Evolutionary conservation across 192 early-diverging fungal species (phyloP).

Genomic region (Rhizoclosmatium globosum): DNA sequence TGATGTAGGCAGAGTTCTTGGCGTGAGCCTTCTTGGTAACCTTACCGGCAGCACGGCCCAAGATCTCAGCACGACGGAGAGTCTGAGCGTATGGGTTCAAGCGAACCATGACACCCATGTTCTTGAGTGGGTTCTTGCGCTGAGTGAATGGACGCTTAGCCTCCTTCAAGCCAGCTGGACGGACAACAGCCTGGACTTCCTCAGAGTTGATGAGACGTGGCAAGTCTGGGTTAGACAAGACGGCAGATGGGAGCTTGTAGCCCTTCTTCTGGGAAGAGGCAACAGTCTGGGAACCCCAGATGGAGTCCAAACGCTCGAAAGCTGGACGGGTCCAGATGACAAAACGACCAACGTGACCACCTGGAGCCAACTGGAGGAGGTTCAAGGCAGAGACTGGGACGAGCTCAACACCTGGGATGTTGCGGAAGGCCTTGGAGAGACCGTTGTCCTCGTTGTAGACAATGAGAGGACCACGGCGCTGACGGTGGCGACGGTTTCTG

Average conservation of each 20-base stretch:
- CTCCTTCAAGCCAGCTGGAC: conserved; percentile 78
- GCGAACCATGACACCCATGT: conserved; percentile 88
- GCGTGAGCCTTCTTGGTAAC: conserved; percentile 35
- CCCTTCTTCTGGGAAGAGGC: conserved; percentile 88
- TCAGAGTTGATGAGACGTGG: conserved; percentile 95
- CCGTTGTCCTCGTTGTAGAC: conserved; percentile 95
- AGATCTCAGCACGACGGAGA: conserved; percentile 65
- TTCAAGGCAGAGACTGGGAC: conserved; percentile 89
- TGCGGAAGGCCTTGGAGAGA: conserved; percentile 95
- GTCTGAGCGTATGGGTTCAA: conserved; percentile 97
- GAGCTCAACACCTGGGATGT: conserved; percentile 98
- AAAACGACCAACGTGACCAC: conserved; percentile 99
- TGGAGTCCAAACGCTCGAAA: conserved; percentile 89
- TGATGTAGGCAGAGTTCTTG: conserved; percentile 52
- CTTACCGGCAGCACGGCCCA: conserved; percentile 46
- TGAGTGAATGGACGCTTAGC: conserved; percentile 94
- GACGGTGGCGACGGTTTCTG: conserved; percentile 94
- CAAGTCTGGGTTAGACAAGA: conserved; percentile 95
- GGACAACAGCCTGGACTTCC: conserved; percentile 95
- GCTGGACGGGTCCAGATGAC: conserved; percentile 97
- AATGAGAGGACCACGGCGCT: conserved; percentile 96
- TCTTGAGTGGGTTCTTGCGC: conserved; percentile 99
- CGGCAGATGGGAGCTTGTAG: conserved; percentile 84
- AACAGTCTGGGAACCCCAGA: conserved; percentile 89
- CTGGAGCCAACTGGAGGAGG: conserved; percentile 98